Evolutionary conservation across 2,329 filamentous ascomycete genomes (phyloP).

Genomic region (Lizonia empirigonia): DNA sequence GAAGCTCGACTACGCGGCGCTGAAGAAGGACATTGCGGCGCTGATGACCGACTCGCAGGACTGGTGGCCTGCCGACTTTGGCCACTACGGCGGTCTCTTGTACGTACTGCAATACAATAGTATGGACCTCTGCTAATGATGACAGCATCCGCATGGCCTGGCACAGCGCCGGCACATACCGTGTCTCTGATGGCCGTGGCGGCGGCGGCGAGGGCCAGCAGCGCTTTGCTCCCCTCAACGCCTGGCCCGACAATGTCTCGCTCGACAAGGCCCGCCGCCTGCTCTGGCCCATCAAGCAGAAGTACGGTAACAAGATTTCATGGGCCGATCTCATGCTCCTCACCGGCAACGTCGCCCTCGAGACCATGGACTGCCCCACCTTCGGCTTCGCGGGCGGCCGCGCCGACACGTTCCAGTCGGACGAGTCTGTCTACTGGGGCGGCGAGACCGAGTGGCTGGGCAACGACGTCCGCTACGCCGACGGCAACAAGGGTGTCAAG

Average conservation of each 20-base stretch:
- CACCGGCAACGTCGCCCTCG: slow-evolving; percentile 76
- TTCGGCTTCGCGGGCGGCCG: slow-evolving; percentile 77
- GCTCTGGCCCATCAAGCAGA: slow-evolving; percentile 82
- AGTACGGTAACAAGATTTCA: slow-evolving; percentile 82
- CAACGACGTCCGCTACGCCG: slow-evolving; percentile 71
- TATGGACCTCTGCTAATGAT: background rate
- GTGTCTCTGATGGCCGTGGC: slow-evolving; percentile 74
- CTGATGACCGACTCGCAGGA: slow-evolving; percentile 80
- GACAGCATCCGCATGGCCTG: slow-evolving; percentile 72
- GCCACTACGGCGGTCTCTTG: slow-evolving; percentile 80
- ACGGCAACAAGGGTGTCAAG: slow-evolving; percentile 56
- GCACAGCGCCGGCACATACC: slow-evolving; percentile 81
- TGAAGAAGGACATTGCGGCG: slow-evolving; percentile 75
- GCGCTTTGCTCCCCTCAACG: slow-evolving; percentile 79
- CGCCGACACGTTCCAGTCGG: slow-evolving; percentile 74
- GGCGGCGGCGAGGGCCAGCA: slow-evolving; percentile 77
- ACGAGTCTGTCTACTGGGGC: slow-evolving; percentile 79
- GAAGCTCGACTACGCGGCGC: slow-evolving; percentile 68
- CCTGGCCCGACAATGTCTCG: slow-evolving; percentile 79
- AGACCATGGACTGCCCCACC: slow-evolving; percentile 76
- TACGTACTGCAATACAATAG: slow-evolving; percentile 24
- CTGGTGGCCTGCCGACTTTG: slow-evolving; percentile 83
- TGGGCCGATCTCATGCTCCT: slow-evolving; percentile 77
- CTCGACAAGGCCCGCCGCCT: slow-evolving; percentile 82
- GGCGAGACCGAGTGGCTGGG: slow-evolving; percentile 75